Evolutionary conservation across 139 green algal species (phyloP).

Genomic region (Volvox reticuliferus): DNA sequence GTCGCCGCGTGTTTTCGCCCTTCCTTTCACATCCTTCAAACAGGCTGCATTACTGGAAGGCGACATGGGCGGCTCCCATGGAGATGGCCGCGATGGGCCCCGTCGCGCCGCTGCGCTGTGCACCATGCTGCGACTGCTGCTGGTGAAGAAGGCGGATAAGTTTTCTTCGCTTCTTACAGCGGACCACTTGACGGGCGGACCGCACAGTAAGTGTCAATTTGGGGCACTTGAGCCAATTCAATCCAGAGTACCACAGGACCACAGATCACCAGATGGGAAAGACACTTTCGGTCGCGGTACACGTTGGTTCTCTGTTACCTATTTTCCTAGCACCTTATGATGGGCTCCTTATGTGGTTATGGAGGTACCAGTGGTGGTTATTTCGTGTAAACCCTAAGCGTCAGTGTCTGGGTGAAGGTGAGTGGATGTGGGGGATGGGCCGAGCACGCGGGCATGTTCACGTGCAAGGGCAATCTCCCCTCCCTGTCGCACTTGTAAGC

Average conservation of each 20-base stretch:
- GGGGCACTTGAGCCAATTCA: no score
- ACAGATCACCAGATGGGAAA: no score
- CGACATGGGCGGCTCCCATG: constrained; percentile 31
- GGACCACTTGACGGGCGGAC: constrained; percentile 18
- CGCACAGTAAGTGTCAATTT: constrained; percentile 19
- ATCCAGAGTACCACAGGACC: no score
- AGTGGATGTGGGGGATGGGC: background rate
- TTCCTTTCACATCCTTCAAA: background rate
- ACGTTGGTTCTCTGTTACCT: no score
- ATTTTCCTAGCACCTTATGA: no score
- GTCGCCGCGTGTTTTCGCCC: no score
- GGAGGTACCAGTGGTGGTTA: no score
- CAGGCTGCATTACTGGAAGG: constrained; percentile 25
- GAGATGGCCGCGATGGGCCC: constrained; percentile 47
- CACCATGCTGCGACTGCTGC: constrained; percentile 53
- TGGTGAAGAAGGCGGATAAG: constrained; percentile 49
- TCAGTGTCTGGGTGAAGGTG: background rate
- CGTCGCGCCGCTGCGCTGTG: constrained; percentile 49
- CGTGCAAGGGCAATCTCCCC: no score
- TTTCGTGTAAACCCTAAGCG: no score
- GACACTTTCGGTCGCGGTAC: no score
- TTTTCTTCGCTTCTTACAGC: constrained; percentile 24
- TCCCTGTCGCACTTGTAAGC: background rate
- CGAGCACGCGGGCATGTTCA: background rate
- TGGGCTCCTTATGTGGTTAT: no score